Percentiles rank a stretch among this genome's conserved stretches.
These are phyloP conservation scores for Fragaria iinumae DNA, from an alignment of 306 rosid genomes.

Conservation along the genomic window DNA sequence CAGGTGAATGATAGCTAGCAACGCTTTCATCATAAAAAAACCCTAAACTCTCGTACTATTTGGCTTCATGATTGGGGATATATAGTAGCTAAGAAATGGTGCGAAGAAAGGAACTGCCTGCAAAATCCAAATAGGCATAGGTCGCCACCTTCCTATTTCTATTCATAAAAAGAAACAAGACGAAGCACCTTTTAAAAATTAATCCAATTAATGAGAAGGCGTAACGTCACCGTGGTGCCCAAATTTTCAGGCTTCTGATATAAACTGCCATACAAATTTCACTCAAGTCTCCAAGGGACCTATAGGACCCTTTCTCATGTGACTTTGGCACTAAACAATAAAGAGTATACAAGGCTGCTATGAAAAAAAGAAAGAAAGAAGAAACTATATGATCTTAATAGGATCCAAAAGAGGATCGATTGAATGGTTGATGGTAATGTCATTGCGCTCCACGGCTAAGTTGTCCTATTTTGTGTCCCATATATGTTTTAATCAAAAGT, in stretches of 20 bases:
- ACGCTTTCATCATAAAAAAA: slow-evolving; percentile 37
- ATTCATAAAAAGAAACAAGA: not conserved
- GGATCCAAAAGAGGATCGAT: not conserved
- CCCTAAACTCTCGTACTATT: slow-evolving; percentile 37
- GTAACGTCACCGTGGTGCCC: slow-evolving; percentile 36
- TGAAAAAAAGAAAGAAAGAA: not conserved
- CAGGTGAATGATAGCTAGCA: slow-evolving; percentile 37
- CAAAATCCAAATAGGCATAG: slow-evolving; percentile 44
- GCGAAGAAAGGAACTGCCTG: slow-evolving; percentile 46
- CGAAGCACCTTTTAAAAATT: slow-evolving; percentile 30
- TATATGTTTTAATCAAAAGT: slow-evolving; percentile 25
- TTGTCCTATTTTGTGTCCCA: slow-evolving; percentile 42
- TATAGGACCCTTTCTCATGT: slow-evolving; percentile 5
- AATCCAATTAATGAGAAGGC: slow-evolving; percentile 29
- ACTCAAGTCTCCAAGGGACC: slow-evolving; percentile 20
- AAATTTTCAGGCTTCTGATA: slow-evolving; percentile 27
- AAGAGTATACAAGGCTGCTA: not conserved
- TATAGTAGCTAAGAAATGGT: slow-evolving; percentile 39
- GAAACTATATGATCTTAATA: not conserved
- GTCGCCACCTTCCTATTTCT: slow-evolving; percentile 4
- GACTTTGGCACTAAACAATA: slow-evolving; percentile 1
- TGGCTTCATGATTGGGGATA: slow-evolving; percentile 29
- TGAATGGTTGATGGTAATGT: slow-evolving; percentile 16
- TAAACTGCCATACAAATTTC: slow-evolving; percentile 17
- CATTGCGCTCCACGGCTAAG: slow-evolving; percentile 24